These are phyloP conservation scores for Heliocybe sulcata DNA, from an alignment of 1,284 basidiomycete genomes.

Conservation along the genomic window DNA sequence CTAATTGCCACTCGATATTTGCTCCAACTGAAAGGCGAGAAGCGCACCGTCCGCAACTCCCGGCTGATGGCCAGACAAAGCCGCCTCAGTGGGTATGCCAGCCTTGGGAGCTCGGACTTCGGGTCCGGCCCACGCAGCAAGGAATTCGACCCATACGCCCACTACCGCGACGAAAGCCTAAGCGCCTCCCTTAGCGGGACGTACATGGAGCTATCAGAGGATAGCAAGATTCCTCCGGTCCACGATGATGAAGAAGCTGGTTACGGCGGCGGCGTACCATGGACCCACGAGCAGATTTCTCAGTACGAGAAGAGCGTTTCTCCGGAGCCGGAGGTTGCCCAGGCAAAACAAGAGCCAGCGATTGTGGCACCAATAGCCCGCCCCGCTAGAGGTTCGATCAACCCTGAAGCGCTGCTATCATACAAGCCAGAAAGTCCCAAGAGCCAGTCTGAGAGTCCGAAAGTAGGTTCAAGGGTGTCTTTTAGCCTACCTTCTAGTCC, in stretches of 20 bases:
- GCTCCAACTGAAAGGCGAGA: constrained; percentile 45
- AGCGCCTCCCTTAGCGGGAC: background rate
- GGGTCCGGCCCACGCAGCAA: background rate
- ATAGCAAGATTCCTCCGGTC: background rate
- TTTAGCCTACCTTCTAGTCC: background rate
- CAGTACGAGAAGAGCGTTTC: constrained; percentile 9
- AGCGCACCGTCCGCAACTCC: constrained; percentile 30
- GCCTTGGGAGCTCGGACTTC: background rate
- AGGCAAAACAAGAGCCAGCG: background rate
- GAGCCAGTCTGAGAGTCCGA: background rate
- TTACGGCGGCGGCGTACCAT: constrained; percentile 12
- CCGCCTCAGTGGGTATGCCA: constrained; percentile 3
- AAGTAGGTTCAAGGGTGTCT: background rate
- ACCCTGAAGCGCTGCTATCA: background rate
- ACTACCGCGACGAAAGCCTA: constrained; percentile 1
- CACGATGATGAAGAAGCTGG: constrained; percentile 8
- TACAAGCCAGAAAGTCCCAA: background rate
- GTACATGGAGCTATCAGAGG: background rate
- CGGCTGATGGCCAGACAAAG: constrained; percentile 10
- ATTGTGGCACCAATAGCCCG: background rate
- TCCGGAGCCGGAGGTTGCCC: background rate
- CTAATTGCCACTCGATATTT: constrained; percentile 55
- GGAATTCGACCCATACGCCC: constrained; percentile 11
- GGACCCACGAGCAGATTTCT: constrained; percentile 10
- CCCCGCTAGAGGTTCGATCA: background rate